A percentile compares a stretch with the other conserved stretches of the same genome.
Conservation (phyloP, 768 basidiomycete genomes). For the Panaeolus cyanescens region DNA sequence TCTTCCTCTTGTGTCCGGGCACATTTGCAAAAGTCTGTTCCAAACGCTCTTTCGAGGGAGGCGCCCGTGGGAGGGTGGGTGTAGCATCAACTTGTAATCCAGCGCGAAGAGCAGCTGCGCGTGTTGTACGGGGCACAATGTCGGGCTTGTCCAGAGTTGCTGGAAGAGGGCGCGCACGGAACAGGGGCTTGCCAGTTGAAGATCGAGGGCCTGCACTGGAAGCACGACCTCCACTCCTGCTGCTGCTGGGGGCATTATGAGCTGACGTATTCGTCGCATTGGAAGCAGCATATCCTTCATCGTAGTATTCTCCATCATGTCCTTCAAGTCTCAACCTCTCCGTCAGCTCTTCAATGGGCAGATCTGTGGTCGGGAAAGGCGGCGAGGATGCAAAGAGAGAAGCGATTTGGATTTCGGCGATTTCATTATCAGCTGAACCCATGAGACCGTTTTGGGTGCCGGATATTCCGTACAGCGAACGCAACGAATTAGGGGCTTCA, state of each 20-base stretch:
- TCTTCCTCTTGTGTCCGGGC: conserved; percentile 78
- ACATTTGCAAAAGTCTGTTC: conserved; percentile 73
- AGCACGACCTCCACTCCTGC: neutral
- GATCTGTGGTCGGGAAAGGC: conserved; percentile 70
- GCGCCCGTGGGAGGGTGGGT: conserved; percentile 45
- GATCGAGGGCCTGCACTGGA: conserved; percentile 24
- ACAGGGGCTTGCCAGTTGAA: conserved; percentile 48
- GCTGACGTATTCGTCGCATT: conserved; percentile 43
- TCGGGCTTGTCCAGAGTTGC: conserved; percentile 60
- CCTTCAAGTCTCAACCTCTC: conserved; percentile 36
- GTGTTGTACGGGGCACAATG: conserved; percentile 77
- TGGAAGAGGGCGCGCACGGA: conserved; percentile 72
- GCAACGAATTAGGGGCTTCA: conserved; percentile 65
- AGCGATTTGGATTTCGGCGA: conserved; percentile 79
- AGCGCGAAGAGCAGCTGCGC: conserved; percentile 72
- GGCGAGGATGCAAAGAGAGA: conserved; percentile 83
- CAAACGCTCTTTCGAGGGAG: conserved; percentile 61
- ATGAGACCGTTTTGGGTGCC: conserved; percentile 65
- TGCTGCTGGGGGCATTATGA: conserved; percentile 36
- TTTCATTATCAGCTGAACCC: conserved; percentile 64
- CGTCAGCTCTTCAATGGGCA: conserved; percentile 42
- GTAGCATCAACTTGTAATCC: conserved; percentile 52
- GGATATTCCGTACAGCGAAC: conserved; percentile 66
- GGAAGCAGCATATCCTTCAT: conserved; percentile 49
- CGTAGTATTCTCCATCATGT: conserved; percentile 36